These are phyloP conservation scores for Phragmites australis DNA, from an alignment of 176 grass and related monocot species.

Conservation along the genomic window DNA sequence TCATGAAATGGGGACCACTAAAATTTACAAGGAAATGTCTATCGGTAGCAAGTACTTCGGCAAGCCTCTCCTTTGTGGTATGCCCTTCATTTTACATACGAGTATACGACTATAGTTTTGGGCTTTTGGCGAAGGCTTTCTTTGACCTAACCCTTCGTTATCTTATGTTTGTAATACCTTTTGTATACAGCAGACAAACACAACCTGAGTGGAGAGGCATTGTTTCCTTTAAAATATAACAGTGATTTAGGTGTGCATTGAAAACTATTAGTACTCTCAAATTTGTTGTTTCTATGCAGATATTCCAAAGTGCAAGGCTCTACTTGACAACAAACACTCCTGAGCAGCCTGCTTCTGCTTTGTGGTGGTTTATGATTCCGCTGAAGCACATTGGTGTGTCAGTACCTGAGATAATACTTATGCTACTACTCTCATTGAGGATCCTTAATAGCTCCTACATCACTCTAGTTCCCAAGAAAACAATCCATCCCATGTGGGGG, in stretches of 20 bases:
- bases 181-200: slow-evolving; percentile 19
- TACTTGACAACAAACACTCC: slow-evolving; percentile 86
- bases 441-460: slow-evolving; percentile 55
- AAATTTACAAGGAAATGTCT: slow-evolving; percentile 95
- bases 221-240: neutral
- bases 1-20: slow-evolving; percentile 88
- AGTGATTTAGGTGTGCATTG: slow-evolving; percentile 2
- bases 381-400: slow-evolving; percentile 70
- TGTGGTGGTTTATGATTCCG: slow-evolving; percentile 95
- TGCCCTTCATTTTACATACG: slow-evolving; percentile 35
- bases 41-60: slow-evolving; percentile 87
- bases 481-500: neutral
- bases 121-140: slow-evolving; percentile 15
- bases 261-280: neutral
- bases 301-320: slow-evolving; percentile 97
- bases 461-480: neutral
- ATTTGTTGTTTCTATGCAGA: slow-evolving; percentile 54
- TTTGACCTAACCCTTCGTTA: slow-evolving; percentile 25
- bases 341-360: slow-evolving; percentile 93
- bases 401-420: slow-evolving; percentile 90
- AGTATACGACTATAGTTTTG: too few species aligned
- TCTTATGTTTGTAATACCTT: neutral
- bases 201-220: neutral
- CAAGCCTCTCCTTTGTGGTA: slow-evolving; percentile 92
- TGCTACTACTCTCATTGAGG: slow-evolving; percentile 86